Base-by-base conservation (phyloP, 306 rosid genomes). In the apple (Malus domestica) region DNA sequence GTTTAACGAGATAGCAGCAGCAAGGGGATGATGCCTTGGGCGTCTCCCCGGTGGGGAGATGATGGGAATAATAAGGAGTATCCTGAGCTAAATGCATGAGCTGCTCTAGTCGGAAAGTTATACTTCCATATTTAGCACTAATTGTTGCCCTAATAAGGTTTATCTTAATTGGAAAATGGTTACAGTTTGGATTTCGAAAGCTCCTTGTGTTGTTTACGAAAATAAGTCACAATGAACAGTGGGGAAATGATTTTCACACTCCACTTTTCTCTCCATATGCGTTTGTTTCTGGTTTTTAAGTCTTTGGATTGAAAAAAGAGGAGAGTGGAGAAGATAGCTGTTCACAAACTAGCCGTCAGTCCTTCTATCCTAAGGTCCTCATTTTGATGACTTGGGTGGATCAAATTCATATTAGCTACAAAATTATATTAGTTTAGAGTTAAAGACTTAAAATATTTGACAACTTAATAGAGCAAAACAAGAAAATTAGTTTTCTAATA, bases 41-140 rank as follows among this genome's bases (percentile, higher is more conserved):
- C 97, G 99, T 65, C 89, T 95, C 62, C 96, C 96, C 2, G 97
- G 99, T 2, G 93, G 91, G 63, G 96, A 95, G 79, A 95, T 95
- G 99, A 92, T 95, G 99, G 97, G 97, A 65, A 74, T 95, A 55
- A 87, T 95, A 81, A 90, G 84, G 84, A 82, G 66, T 88, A 90
- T 70, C 77, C 90, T 30, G 54, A 85, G 66, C 38, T 89, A 60
- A 79, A 87, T 79, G 79, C 68, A 13, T 78, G 54, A 81, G 62
- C 84, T 72, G 78, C 78, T 54, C 58, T 30, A 71, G 67, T 52
- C 8, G 27, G 40, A 83, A 72, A 5, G 30, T 22, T 45, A 62
- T 66, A 61, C 20, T 42, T 68, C 71, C 72, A 63, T 60, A 57
- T 19, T 54, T 54, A 54, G 11, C 60, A 19, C 23, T 19, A 6